phyloP scores from a whole-genome alignment of 2,329 filamentous ascomycete genomes.

The Davidsoniella virescens region DNA sequence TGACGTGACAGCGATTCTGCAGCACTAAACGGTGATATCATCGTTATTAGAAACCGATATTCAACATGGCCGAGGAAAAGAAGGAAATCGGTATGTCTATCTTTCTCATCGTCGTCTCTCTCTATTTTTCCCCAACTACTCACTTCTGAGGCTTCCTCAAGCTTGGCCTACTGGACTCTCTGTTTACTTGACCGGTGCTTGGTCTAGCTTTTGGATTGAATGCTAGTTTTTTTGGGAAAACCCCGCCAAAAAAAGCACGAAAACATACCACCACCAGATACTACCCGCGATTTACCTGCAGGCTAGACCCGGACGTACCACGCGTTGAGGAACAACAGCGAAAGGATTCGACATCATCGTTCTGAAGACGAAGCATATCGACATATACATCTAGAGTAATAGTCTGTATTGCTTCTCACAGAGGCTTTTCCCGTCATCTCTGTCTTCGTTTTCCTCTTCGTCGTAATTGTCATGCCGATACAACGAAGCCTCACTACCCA shows the following conservation, averaged over 20 bases:
- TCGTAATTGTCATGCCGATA: no score
- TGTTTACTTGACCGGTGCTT: not conserved
- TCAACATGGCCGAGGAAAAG: constrained; percentile 27
- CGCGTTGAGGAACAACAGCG: not conserved
- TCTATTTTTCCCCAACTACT: not conserved
- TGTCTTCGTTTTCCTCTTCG: not conserved
- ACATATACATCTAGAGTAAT: not conserved
- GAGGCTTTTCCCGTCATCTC: not conserved
- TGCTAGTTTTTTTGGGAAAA: constrained; percentile 1
- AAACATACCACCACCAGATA: not conserved
- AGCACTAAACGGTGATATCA: constrained; percentile 10
- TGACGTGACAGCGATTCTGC: constrained; percentile 6
- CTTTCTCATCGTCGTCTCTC: not conserved
- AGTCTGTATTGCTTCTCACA: not conserved
- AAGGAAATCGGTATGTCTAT: constrained; percentile 28
- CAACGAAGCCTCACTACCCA: no score
- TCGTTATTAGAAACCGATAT: constrained; percentile 3
- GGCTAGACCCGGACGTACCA: constrained; percentile 1
- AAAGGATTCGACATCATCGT: not conserved
- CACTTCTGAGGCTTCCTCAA: not conserved
- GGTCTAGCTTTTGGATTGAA: not conserved
- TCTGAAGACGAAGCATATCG: not conserved
- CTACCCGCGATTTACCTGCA: not conserved
- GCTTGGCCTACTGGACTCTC: not conserved
- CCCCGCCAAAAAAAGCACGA: constrained; percentile 4